phyloP scores from a whole-genome alignment of 306 rosid species.

The Cicer arietinum region DNA sequence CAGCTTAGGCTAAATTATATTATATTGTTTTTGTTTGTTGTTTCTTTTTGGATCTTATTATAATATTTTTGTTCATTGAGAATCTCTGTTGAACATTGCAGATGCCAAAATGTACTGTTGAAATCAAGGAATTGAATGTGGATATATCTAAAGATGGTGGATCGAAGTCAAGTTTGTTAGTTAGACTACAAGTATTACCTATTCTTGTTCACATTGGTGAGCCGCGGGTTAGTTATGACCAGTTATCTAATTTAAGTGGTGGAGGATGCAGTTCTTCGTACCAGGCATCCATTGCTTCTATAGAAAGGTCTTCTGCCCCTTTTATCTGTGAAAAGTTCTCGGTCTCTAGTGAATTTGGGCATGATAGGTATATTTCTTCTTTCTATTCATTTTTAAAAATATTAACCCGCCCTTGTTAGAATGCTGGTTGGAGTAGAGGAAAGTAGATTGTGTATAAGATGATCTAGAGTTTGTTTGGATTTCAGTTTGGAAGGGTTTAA shows the following conservation, averaged over 20 bases:
- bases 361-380: slow-evolving; percentile 75
- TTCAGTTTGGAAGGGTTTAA: slow-evolving; percentile 22
- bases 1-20: slow-evolving; percentile 25
- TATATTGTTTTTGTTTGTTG: slow-evolving; percentile 33
- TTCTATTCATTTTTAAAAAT: slow-evolving; percentile 28
- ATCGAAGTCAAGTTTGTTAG: slow-evolving; percentile 70
- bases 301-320: slow-evolving; percentile 72
- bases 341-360: slow-evolving; percentile 86
- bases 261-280: slow-evolving; percentile 65
- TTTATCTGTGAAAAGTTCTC: slow-evolving; percentile 79
- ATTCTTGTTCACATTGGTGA: slow-evolving; percentile 78
- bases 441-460: slow-evolving; percentile 35
- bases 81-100: slow-evolving; percentile 59
- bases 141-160: slow-evolving; percentile 86
- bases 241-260: slow-evolving; percentile 60
- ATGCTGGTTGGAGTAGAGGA: slow-evolving; percentile 34
- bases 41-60: slow-evolving; percentile 37
- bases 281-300: slow-evolving; percentile 59
- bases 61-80: slow-evolving; percentile 37
- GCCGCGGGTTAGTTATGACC: slow-evolving; percentile 73
- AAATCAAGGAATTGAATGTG: slow-evolving; percentile 83
- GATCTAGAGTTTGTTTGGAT: slow-evolving; percentile 20
- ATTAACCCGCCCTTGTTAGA: slow-evolving; percentile 23
- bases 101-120: slow-evolving; percentile 81
- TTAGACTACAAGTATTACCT: slow-evolving; percentile 78